Conservation (phyloP, 129 eudicot species). For the Logfia minima region DNA sequence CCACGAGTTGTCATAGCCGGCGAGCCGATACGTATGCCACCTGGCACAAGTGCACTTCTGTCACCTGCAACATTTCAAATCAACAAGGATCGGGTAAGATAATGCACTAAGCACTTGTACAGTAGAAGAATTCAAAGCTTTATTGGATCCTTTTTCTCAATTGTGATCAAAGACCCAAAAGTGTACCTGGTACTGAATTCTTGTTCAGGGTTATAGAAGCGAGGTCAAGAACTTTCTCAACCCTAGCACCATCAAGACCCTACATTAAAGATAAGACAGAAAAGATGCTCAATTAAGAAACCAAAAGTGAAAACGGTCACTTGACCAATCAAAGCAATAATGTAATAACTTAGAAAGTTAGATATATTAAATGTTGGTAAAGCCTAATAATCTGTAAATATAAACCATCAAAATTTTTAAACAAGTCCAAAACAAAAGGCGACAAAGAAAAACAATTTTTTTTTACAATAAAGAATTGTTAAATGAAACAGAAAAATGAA, state of each 20-base stretch:
- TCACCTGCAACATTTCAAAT: conserved; percentile 50
- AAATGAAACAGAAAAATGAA: neutral
- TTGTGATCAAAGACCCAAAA: neutral
- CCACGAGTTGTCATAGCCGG: conserved; percentile 99
- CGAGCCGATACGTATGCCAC: conserved; percentile 88
- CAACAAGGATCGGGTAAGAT: conserved; percentile 2
- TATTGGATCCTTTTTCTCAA: neutral
- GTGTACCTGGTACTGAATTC: conserved; percentile 85
- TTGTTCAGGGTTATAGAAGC: conserved; percentile 92
- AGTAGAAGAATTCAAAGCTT: neutral
- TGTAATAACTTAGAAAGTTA: neutral
- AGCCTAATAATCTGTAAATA: neutral
- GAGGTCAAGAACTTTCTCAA: conserved; percentile 90
- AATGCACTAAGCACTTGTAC: neutral
- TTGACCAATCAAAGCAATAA: no score
- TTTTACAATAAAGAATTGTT: neutral
- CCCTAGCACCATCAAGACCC: conserved; percentile 95
- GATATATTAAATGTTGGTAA: neutral
- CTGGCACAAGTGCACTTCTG: conserved; percentile 93
- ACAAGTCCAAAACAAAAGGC: neutral
- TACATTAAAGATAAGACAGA: conserved; percentile 18
- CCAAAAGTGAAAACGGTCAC: neutral
- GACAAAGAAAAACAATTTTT: neutral
- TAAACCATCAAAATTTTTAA: neutral
- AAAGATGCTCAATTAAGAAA: neutral